Base-by-base conservation (phyloP, 305 asterid species). In the Solanum hybrid region DNA sequence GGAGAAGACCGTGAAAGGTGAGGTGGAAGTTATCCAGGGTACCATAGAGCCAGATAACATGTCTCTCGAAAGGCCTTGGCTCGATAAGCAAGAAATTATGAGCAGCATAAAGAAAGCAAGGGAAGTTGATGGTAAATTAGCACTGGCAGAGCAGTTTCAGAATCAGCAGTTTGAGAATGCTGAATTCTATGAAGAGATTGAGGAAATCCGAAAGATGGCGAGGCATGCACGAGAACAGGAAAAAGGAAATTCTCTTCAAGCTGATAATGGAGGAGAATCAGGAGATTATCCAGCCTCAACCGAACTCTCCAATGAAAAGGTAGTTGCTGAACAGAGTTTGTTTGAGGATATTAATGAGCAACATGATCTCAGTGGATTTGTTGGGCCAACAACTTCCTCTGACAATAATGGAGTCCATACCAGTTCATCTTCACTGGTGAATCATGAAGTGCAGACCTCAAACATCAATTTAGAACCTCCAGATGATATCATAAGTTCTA, bases 181-280 rank as follows among this genome's bases (percentile, higher is more conserved):
- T 78, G 95, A 94, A 86, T 94, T 94, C 89, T 90, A 91, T 40
- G 78, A 92, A 24, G 92, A 94, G 91, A 92, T 96, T 88, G 93
- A 93, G 89, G 97, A 96, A 88, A 97, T 96, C 86, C 93, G 93
- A 93, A 89, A 88, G 90, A 94, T 97, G 99, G 99, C 99, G 3
- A 94, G 95, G 90, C 91, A 89, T 86, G 98, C 94, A 40, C 93
- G 98, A 86, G 96, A 95, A 89, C 91, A 90, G 89, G 99, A 96
- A 93, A 94, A 89, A 90, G 87, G 78, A 78, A 90, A 93, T 32
- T 51, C 92, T 87, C 81, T 85, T 75, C 35, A 42, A 36, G 91
- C 91, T 69, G 89, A 87, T 34, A 78, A 64, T 85, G 94, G 92
- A 72, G 92, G 76, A 77, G 92, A 92, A 91, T 91, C 69, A 78